phyloP scores from a whole-genome alignment of 2,329 filamentous ascomycete genomes.

The Aspergillus fructus region DNA sequence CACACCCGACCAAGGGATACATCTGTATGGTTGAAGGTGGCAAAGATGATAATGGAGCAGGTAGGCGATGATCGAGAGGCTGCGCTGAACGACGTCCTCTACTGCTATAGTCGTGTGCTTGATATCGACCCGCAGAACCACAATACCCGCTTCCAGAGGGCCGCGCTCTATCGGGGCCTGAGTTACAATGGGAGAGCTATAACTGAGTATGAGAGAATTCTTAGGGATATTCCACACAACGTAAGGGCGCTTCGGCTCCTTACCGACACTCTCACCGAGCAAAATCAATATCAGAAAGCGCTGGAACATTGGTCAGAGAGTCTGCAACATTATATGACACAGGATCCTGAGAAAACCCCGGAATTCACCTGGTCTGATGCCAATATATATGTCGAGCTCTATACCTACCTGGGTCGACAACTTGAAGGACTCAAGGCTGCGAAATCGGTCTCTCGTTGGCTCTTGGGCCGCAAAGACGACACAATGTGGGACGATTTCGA shows the following conservation, averaged over 20 bases:
- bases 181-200: conserved; percentile 48
- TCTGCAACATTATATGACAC: conserved; percentile 49
- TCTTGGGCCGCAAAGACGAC: conserved; percentile 73
- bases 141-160: conserved; percentile 55
- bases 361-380: conserved; percentile 75
- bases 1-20: conserved; percentile 56
- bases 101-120: conserved; percentile 56
- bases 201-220: conserved; percentile 54
- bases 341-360: conserved; percentile 44
- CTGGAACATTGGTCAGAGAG: conserved; percentile 53
- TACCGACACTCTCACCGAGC: conserved; percentile 57
- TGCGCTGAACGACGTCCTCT: conserved; percentile 49
- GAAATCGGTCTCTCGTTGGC: conserved; percentile 74
- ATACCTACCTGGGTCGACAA: conserved; percentile 64
- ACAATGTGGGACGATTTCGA: conserved; percentile 71
- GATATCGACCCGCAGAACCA: conserved; percentile 52
- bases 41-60: conserved; percentile 53
- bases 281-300: conserved; percentile 50
- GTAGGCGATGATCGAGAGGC: conserved; percentile 46
- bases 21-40: conserved; percentile 58
- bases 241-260: conserved; percentile 55
- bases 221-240: conserved; percentile 55
- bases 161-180: conserved; percentile 55
- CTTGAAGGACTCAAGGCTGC: conserved; percentile 67
- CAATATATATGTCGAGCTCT: conserved; percentile 80